A percentile compares a stretch with the other conserved stretches of the same genome.
These are phyloP conservation scores for Coffea canephora DNA, from an alignment of 257 asterid species.

Conservation along the genomic window DNA sequence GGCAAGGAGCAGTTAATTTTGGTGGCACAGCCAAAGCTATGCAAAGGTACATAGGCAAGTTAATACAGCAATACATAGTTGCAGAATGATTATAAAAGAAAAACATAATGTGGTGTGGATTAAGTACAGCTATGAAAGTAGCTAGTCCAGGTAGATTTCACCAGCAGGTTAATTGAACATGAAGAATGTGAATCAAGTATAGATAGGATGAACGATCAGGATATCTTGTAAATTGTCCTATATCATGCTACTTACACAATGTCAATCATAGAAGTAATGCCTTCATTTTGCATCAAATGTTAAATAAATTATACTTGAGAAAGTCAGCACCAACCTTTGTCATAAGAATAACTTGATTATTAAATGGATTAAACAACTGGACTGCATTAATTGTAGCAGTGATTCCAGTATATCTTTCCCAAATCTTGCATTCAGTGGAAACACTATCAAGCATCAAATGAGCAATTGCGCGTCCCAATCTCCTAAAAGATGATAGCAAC, in stretches of 20 bases:
- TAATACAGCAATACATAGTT: too few species aligned
- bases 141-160: neutral
- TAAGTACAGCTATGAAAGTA: too few species aligned
- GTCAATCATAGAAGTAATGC: neutral
- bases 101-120: too few species aligned
- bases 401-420: constrained; percentile 65
- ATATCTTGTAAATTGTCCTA: neutral
- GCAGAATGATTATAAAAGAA: too few species aligned
- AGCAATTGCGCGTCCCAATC: constrained; percentile 61
- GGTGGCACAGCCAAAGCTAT: neutral
- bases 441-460: constrained; percentile 51
- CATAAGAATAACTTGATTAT: constrained; percentile 50
- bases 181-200: neutral
- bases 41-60: neutral
- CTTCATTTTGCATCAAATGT: neutral
- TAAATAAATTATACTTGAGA: neutral
- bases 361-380: constrained; percentile 64
- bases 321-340: constrained; percentile 52
- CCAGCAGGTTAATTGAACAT: neutral
- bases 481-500: constrained; percentile 41
- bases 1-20: neutral
- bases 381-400: constrained; percentile 52
- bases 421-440: constrained; percentile 54
- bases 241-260: neutral
- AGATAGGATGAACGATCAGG: neutral